A percentile compares a stretch with the other conserved stretches of the same genome.
Evolutionary conservation across 768 basidiomycete species (phyloP).

Genomic region (Cystobasidium ongulense): DNA sequence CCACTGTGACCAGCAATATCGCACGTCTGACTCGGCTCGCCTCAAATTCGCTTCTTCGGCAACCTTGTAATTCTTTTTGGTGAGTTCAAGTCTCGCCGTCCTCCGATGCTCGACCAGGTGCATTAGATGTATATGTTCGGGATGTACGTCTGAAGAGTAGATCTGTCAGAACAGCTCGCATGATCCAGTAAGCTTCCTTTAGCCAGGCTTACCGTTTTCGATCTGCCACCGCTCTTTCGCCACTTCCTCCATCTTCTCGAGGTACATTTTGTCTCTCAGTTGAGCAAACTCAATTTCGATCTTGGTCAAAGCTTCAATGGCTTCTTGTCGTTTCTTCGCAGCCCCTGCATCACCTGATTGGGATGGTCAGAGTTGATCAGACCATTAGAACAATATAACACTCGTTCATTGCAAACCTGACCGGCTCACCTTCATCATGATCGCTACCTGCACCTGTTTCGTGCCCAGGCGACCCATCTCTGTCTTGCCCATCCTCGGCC

Average conservation of each 20-base stretch:
- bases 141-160: slow-evolving; percentile 72
- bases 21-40: slow-evolving; percentile 62
- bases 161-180: no score
- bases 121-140: slow-evolving; percentile 73
- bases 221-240: no score
- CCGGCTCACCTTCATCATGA: slow-evolving; percentile 23
- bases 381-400: neutral
- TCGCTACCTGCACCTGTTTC: slow-evolving; percentile 23
- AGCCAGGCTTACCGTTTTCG: slow-evolving; percentile 55
- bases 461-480: slow-evolving; percentile 1
- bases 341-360: slow-evolving; percentile 9
- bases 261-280: slow-evolving; percentile 72
- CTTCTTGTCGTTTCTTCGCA: slow-evolving; percentile 59
- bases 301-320: slow-evolving; percentile 72
- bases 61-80: slow-evolving; percentile 62
- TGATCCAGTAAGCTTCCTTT: no score
- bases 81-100: slow-evolving; percentile 72
- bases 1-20: slow-evolving; percentile 84
- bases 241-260: no score
- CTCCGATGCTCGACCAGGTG: slow-evolving; percentile 67
- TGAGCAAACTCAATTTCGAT: slow-evolving; percentile 91
- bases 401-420: neutral
- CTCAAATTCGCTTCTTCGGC: slow-evolving; percentile 59
- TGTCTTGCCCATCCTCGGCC: slow-evolving; percentile 8
- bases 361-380: neutral